Conservation (phyloP, 73 alveolate species). For the Tetrahymena borealis region DNA sequence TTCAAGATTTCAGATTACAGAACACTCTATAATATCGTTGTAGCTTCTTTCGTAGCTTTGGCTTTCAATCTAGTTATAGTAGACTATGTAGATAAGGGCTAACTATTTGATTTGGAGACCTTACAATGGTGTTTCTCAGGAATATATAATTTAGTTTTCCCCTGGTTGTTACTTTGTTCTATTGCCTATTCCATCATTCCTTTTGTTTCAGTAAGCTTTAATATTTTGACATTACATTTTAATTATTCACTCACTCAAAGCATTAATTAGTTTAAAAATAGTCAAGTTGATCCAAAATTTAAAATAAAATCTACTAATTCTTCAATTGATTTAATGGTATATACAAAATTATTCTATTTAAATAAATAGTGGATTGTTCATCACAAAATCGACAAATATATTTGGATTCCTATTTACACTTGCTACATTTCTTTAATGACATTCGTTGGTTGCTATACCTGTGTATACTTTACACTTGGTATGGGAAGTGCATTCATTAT, state of each 20-base stretch:
- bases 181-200: not conserved
- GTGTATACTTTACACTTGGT: constrained; percentile 36
- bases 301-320: no score
- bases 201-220: constrained; percentile 7
- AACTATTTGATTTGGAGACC: constrained; percentile 24
- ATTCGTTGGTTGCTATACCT: constrained; percentile 1
- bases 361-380: constrained; percentile 6
- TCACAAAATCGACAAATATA: not conserved
- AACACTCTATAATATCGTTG: constrained; percentile 47
- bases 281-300: not conserved
- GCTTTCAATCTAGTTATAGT: constrained; percentile 5
- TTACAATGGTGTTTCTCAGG: constrained; percentile 34
- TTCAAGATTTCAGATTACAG: constrained; percentile 35
- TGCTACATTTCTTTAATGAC: constrained; percentile 1
- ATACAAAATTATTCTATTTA: not conserved
- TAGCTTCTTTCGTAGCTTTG: constrained; percentile 40
- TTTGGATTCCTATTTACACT: constrained; percentile 31
- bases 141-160: constrained; percentile 1
- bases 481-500: constrained; percentile 63
- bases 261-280: no score
- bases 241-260: not conserved
- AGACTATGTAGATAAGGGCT: constrained; percentile 36
- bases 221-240: not conserved
- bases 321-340: no score
- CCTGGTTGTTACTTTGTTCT: constrained; percentile 11